phyloP scores from a whole-genome alignment of 352 stramenopile species.

The Phytophthora citrophthora region DNA sequence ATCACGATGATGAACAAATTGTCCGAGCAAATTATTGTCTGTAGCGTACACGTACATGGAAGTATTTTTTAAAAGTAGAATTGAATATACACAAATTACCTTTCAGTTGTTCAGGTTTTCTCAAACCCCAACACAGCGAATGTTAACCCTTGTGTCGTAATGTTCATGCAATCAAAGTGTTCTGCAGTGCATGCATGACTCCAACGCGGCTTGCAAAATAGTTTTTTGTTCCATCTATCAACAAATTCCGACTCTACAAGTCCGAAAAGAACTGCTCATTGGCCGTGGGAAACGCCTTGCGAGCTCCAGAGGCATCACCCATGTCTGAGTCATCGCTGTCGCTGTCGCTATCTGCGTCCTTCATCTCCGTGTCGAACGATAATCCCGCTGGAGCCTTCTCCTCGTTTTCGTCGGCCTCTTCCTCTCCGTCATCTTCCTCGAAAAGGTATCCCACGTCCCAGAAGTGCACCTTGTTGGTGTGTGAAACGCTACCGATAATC shows the following conservation, averaged over 20 bases:
- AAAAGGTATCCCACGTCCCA: slow-evolving; percentile 95
- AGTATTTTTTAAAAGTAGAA: too few relatives aligned
- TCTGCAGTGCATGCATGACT: too few relatives aligned
- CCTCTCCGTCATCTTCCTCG: slow-evolving; percentile 86
- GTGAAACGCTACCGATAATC: slow-evolving; percentile 93
- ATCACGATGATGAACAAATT: slow-evolving; percentile 17
- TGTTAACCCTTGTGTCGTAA: too few relatives aligned
- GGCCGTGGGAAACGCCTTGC: slow-evolving; percentile 65
- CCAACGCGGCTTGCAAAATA: slow-evolving; percentile 27
- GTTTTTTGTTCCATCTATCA: slow-evolving; percentile 39
- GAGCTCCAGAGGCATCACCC: slow-evolving; percentile 32
- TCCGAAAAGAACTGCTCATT: slow-evolving; percentile 88
- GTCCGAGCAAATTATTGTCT: slow-evolving; percentile 20
- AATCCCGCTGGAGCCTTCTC: slow-evolving; percentile 42
- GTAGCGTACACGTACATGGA: not conserved
- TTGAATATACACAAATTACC: too few relatives aligned
- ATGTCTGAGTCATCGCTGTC: slow-evolving; percentile 74
- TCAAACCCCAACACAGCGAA: too few relatives aligned
- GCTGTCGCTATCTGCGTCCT: slow-evolving; percentile 85
- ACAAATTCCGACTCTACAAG: slow-evolving; percentile 59
- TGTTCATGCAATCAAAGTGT: too few relatives aligned
- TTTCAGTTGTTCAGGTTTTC: too few relatives aligned
- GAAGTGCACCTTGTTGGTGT: slow-evolving; percentile 95
- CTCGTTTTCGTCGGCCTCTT: slow-evolving; percentile 65
- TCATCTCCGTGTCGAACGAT: slow-evolving; percentile 75